Conservation (phyloP, 2,329 filamentous ascomycete genomes). For the Microcyclospora pomicola region DNA sequence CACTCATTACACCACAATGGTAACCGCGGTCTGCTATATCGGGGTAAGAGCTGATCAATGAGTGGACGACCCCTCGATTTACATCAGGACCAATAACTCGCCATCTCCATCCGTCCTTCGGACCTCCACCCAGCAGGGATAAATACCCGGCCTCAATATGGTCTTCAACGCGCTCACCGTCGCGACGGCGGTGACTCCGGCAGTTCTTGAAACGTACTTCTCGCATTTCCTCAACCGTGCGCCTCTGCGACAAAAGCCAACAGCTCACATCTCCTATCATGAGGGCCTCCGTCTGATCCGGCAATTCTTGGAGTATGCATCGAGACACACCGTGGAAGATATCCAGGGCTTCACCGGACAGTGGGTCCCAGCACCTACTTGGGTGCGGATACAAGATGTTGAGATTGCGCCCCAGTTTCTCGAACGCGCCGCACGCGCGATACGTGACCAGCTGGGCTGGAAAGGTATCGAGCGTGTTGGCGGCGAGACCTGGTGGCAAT, state of each 20-base stretch:
- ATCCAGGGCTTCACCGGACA: constrained; percentile 82
- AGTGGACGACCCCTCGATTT: too few relatives aligned
- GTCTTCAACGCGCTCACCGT: constrained; percentile 69
- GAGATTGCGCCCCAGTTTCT: constrained; percentile 52
- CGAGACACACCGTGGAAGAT: constrained; percentile 84
- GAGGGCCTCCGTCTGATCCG: constrained; percentile 80
- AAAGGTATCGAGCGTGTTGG: constrained; percentile 64
- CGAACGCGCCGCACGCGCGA: constrained; percentile 47
- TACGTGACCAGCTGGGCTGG: constrained; percentile 63
- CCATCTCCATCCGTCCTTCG: too few relatives aligned
- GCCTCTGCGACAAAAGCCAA: constrained; percentile 62
- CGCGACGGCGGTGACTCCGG: constrained; percentile 71
- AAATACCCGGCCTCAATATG: constrained; percentile 26
- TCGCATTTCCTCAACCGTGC: constrained; percentile 82
- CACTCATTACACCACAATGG: too few relatives aligned
- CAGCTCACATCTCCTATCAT: constrained; percentile 84
- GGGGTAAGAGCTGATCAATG: too few relatives aligned
- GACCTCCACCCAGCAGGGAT: too few relatives aligned
- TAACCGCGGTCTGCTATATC: too few relatives aligned
- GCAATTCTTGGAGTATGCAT: constrained; percentile 70
- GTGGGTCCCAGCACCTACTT: constrained; percentile 79
- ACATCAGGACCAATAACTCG: too few relatives aligned
- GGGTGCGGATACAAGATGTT: constrained; percentile 66
- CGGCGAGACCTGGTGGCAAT: constrained; percentile 79
- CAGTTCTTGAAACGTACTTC: constrained; percentile 72